Evolutionary conservation across 2,329 filamentous ascomycete genomes (phyloP), one percentile per base, ranked within the genome.

Genomic region (Aurifilum marmelostoma): DNA sequence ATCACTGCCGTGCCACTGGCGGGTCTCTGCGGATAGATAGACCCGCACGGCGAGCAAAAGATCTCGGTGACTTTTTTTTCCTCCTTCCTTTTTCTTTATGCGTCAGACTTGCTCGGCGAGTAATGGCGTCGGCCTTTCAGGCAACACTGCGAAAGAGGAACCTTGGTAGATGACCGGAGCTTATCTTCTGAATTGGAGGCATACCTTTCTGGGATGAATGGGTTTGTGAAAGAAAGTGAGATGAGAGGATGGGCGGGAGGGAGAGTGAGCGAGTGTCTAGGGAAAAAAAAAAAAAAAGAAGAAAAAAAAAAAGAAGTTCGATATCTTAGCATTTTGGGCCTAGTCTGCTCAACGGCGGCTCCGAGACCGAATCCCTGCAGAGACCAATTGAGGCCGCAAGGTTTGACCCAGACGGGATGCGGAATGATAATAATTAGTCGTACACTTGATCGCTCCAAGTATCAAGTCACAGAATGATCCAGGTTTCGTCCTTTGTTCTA

Each of bases 361-460:
- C 61, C 61, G 61, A 63, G 39, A 63, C 18, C n/a, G 14, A n/a
- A 63, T 63, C 61, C 61, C 41, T 63, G 61, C 24, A 27, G 24
- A 8, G 11, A 7, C 2, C 21, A n/a, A 7, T 47, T 3, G 43
- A 47, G 43, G 2, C 3, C 61, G 27, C 14, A n/a, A 63, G 61
- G n/a, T 41, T 29, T 50, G 41, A 63, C 61, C 47, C 61, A 27
- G 39, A 43, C 9, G n/a, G n/a, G 50, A 54, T 54, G n/a, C 24
- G 34, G 34, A 21, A 47, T 21, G 18, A n/a, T 43, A 43, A n/a
- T n/a, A n/a, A n/a, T n/a, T n/a, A n/a, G n/a, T n/a, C n/a, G n/a
- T n/a, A n/a, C n/a, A n/a, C n/a, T n/a, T n/a, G n/a, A n/a, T n/a
- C n/a, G n/a, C n/a, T n/a, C n/a, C n/a, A n/a, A n/a, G n/a, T n/a